Base-by-base conservation (phyloP, 23 red algal genomes). In the Agarophyton chilense region DNA sequence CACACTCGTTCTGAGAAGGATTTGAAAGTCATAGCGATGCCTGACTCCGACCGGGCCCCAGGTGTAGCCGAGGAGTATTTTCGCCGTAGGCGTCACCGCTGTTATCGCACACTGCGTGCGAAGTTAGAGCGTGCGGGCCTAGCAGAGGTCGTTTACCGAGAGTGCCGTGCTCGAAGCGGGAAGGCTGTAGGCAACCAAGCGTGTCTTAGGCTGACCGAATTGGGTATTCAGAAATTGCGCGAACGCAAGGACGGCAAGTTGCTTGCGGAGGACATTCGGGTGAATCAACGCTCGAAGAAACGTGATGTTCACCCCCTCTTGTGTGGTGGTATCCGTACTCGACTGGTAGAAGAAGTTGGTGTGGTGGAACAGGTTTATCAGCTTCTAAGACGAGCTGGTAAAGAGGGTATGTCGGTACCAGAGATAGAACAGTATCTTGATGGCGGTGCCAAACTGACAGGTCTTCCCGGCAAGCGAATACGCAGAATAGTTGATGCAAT, bases 351-450 rank as follows among this genome's bases (percentile, higher is more conserved):
- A 54, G 83, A 88, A 61, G 83, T 88, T 39, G 83, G 67, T 18
- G 41, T 88, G 31, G 83, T 88, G 12, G 49, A 88, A 57, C 83
- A 88, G 31, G 83, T 88, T 7, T 88, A 77, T 64, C 46, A 77
- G 8, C 67, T 88, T 42, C 9, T 88, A 9, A 43, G 24, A 29
- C 21, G 22, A 47, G n/a, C 83, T 8, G 83, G 83, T 16, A 36
- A 62, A 57, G 67, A 76, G 33, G 83, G 83, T 10, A 73, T 88
- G 39, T 75, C 83, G 10, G 50, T 88, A 52, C 83, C 83, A 16
- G 65, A 88, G 50, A 53, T 88, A 53, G 31, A 34, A 8, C 42
- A 62, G 11, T 56, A 88, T 28, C 38, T 88, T 36, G 83, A 88
- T 77, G 66, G 65, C 45, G 83, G 83, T 3, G 33, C 44, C 17